Percentiles rank a stretch among this genome's conserved stretches.
Conservation (phyloP, 768 basidiomycete species). For the Leccinum subgranulosum region DNA sequence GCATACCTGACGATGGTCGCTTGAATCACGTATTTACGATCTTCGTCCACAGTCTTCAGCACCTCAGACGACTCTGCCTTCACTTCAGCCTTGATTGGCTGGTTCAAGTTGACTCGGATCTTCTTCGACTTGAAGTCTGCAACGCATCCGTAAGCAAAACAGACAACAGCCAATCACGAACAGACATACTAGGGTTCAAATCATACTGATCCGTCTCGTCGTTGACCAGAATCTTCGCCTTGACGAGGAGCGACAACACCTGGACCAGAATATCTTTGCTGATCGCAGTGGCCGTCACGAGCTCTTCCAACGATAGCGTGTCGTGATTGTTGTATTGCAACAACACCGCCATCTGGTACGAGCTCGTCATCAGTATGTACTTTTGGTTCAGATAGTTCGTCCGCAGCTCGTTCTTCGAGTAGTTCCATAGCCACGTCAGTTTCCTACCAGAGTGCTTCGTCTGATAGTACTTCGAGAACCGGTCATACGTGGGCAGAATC, state of each 20-base stretch:
- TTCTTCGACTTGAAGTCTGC: slow-evolving; percentile 90
- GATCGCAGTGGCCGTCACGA: slow-evolving; percentile 76
- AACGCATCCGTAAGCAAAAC: neutral
- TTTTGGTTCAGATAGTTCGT: slow-evolving; percentile 93
- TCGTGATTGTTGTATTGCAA: slow-evolving; percentile 92
- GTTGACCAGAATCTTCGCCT: slow-evolving; percentile 86
- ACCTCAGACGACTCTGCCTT: slow-evolving; percentile 90
- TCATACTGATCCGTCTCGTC: slow-evolving; percentile 90
- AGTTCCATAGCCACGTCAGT: slow-evolving; percentile 98
- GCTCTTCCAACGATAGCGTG: slow-evolving; percentile 76
- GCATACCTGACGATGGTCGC: slow-evolving; percentile 81
- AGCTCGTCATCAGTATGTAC: slow-evolving; percentile 93
- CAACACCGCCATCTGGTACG: slow-evolving; percentile 94
- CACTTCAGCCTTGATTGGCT: slow-evolving; percentile 91
- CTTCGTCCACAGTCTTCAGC: slow-evolving; percentile 93
- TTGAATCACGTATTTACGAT: slow-evolving; percentile 94
- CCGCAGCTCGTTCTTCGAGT: slow-evolving; percentile 93
- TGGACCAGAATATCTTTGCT: slow-evolving; percentile 77
- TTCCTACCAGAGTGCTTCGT: slow-evolving; percentile 93
- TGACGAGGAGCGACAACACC: slow-evolving; percentile 60
- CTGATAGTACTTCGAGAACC: slow-evolving; percentile 92
- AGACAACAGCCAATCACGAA: neutral
- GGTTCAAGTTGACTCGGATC: slow-evolving; percentile 87
- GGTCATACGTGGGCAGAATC: slow-evolving; percentile 81
- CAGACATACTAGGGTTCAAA: slow-evolving; percentile 69